Conservation (phyloP, 176 grass and related monocot genomes). For the Miscanthus lutarioriparius region DNA sequence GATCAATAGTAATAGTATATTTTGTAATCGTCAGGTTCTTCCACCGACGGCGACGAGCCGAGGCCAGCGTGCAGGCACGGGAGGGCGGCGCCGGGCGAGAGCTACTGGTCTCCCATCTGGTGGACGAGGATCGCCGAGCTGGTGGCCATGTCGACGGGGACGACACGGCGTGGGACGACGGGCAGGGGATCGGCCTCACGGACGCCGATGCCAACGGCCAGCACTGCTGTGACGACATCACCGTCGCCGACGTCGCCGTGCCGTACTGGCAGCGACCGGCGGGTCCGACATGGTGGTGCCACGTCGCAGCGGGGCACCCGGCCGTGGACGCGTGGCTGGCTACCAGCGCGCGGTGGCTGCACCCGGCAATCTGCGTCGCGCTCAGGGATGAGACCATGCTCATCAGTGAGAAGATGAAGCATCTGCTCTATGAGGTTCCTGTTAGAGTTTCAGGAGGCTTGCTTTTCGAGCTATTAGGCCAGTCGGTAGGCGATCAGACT, state of each 20-base stretch:
- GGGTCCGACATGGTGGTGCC: conserved; percentile 71
- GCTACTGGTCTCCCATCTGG: conserved; percentile 49
- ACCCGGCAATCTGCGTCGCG: conserved; percentile 58
- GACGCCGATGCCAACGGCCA: not conserved
- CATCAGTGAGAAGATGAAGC: conserved; percentile 64
- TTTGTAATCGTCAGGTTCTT: not conserved
- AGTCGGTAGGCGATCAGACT: conserved; percentile 52
- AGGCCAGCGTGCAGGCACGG: conserved; percentile 33
- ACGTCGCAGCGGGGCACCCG: conserved; percentile 43
- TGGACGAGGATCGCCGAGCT: conserved; percentile 57
- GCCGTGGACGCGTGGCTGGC: conserved; percentile 50
- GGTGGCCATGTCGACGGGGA: conserved; percentile 38
- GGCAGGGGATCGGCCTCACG: conserved; percentile 18
- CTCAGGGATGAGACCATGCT: conserved; percentile 56
- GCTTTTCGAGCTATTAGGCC: conserved; percentile 59
- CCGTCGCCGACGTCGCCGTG: conserved; percentile 53
- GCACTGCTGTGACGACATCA: conserved; percentile 26
- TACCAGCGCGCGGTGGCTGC: conserved; percentile 39
- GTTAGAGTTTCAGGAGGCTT: conserved; percentile 65
- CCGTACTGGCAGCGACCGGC: conserved; percentile 52
- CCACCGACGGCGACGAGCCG: conserved; percentile 22
- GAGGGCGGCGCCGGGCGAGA: conserved; percentile 28
- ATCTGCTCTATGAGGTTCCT: conserved; percentile 64
- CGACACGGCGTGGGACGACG: too few relatives aligned
- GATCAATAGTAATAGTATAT: not conserved